Evolutionary conservation across 192 early-diverging fungal species (phyloP).

Genomic region (Umbelopsis vinacea): DNA sequence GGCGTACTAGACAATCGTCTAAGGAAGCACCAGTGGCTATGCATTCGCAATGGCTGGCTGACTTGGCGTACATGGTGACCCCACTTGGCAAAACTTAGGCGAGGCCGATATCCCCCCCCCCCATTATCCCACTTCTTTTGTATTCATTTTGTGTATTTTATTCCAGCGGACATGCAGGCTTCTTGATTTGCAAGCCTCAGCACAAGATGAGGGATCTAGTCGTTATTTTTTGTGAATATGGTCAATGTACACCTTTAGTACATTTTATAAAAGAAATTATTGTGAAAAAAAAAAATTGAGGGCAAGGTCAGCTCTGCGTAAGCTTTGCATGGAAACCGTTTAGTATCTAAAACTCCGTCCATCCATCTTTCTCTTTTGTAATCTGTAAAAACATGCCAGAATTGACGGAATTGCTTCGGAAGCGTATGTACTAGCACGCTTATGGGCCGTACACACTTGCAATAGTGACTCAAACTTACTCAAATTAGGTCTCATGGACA

Average conservation of each 20-base stretch:
- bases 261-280: not conserved
- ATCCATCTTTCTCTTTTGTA: not conserved
- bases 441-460: not conserved
- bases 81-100: too few relatives aligned
- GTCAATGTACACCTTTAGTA: not conserved
- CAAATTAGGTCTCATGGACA: constrained; percentile 63
- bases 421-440: constrained; percentile 17
- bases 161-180: too few relatives aligned
- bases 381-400: constrained; percentile 21
- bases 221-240: not conserved
- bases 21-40: too few relatives aligned
- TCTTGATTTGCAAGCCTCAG: not conserved
- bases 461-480: not conserved
- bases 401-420: constrained; percentile 31
- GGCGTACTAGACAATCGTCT: not conserved
- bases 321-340: not conserved
- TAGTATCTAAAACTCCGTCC: not conserved
- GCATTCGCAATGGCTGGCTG: not conserved
- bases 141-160: too few relatives aligned
- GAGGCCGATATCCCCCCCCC: too few relatives aligned
- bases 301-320: too few relatives aligned
- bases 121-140: too few relatives aligned
- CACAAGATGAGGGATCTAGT: too few relatives aligned
- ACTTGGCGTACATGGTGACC: not conserved
- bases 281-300: too few relatives aligned